phyloP scores from a whole-genome alignment of 169 alveolate species.

The Miamiensis avidus region DNA sequence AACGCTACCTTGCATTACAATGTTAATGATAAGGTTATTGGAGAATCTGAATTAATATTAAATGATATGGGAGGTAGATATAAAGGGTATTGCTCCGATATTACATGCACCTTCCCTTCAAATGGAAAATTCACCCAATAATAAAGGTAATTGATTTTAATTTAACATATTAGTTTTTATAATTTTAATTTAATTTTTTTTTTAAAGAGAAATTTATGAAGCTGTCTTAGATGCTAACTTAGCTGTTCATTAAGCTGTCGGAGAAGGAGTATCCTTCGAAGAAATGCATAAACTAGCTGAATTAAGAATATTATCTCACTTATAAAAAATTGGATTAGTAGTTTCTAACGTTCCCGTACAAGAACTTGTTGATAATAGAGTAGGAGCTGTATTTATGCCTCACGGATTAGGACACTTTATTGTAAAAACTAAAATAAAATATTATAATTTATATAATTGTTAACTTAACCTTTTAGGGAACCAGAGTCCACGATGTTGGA shows the following conservation, averaged over 20 bases:
- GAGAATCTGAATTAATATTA: constrained; percentile 62
- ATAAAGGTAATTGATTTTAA: constrained; percentile 39
- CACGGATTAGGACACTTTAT: constrained; percentile 91
- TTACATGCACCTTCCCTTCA: constrained; percentile 87
- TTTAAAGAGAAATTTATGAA: constrained; percentile 64
- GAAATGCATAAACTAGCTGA: constrained; percentile 89
- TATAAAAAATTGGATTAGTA: constrained; percentile 74
- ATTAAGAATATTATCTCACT: constrained; percentile 65
- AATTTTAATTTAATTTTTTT: neutral
- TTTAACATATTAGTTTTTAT: neutral
- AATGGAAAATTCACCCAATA: constrained; percentile 81
- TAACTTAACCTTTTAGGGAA: constrained; percentile 52
- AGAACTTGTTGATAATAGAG: constrained; percentile 75
- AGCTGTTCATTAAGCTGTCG: constrained; percentile 62
- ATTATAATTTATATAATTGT: too few species aligned
- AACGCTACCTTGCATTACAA: constrained; percentile 81
- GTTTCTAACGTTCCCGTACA: constrained; percentile 60
- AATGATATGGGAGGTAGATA: constrained; percentile 82
- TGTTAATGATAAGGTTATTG: constrained; percentile 58
- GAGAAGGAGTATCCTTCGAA: constrained; percentile 87
- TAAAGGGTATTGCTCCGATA: constrained; percentile 87
- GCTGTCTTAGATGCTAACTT: constrained; percentile 81
- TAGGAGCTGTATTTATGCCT: constrained; percentile 86
- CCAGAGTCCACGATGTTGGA: constrained; percentile 91
- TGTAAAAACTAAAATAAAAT: constrained; percentile 1